These are phyloP conservation scores for Cyberlindnera mississippiensis DNA, from an alignment of 805 yeast species.

Conservation along the genomic window DNA sequence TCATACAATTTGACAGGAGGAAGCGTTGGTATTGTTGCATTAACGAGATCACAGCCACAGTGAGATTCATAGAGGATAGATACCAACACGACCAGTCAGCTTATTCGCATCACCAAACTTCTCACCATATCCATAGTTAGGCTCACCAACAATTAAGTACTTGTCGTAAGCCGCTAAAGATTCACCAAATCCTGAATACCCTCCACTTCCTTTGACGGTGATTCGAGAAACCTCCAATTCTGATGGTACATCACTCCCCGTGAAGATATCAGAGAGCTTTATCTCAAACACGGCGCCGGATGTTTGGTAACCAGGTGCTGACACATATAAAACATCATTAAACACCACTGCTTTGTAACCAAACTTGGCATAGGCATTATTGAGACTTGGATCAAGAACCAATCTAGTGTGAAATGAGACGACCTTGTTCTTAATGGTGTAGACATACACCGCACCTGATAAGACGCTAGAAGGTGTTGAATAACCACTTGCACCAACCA, in stretches of 20 bases:
- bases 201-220: slow-evolving; percentile 24
- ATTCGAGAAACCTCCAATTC: slow-evolving; percentile 7
- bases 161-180: slow-evolving; percentile 29
- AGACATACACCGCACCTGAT: slow-evolving; percentile 41
- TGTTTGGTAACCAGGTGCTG: slow-evolving; percentile 49
- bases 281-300: slow-evolving; percentile 40
- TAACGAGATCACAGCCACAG: too few relatives aligned
- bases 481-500: slow-evolving; percentile 14
- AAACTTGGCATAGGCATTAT: slow-evolving; percentile 13
- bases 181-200: slow-evolving; percentile 44
- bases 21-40: too few relatives aligned
- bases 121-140: slow-evolving; percentile 33
- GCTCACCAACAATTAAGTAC: slow-evolving; percentile 36
- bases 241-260: background rate
- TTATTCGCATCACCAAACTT: slow-evolving; percentile 22
- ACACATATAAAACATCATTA: slow-evolving; percentile 29
- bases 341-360: slow-evolving; percentile 10
- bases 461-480: slow-evolving; percentile 24
- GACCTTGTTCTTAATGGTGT: slow-evolving; percentile 7
- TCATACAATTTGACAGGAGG: too few relatives aligned
- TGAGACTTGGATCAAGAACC: background rate
- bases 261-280: slow-evolving; percentile 21
- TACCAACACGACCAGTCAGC: slow-evolving; percentile 32
- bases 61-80: slow-evolving; percentile 12
- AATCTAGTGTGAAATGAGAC: slow-evolving; percentile 5